Percentiles rank a stretch among this genome's conserved stretches.
These are phyloP conservation scores for Seminavis robusta DNA, from an alignment of 108 stramenopile genomes.

Conservation along the genomic window DNA sequence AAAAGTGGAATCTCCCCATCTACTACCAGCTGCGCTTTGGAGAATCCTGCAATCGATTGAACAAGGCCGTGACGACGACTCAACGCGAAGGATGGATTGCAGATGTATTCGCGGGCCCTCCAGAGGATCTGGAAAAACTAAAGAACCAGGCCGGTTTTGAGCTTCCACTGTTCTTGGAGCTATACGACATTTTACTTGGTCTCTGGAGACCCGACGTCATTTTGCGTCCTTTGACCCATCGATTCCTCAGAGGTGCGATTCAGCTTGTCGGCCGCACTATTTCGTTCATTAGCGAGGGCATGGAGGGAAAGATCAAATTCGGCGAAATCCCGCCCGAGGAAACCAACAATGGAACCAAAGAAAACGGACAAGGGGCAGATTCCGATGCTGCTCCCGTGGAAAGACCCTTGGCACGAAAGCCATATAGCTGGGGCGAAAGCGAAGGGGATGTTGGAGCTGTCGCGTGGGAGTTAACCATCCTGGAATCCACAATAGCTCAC, in stretches of 20 bases:
- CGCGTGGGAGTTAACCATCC: slow-evolving; percentile 81
- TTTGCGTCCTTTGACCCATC: slow-evolving; percentile 64
- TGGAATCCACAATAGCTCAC: slow-evolving; percentile 57
- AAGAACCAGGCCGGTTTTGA: slow-evolving; percentile 63
- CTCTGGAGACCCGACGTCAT: slow-evolving; percentile 74
- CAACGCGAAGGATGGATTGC: slow-evolving; percentile 71
- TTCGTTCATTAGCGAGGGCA: slow-evolving; percentile 69
- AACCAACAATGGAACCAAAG: slow-evolving; percentile 9
- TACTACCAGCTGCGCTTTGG: slow-evolving; percentile 89
- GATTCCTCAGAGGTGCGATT: slow-evolving; percentile 74
- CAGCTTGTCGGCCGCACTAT: slow-evolving; percentile 73
- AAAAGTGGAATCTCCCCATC: slow-evolving; percentile 85
- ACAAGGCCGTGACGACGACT: slow-evolving; percentile 62
- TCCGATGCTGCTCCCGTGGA: slow-evolving; percentile 1
- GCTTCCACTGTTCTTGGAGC: slow-evolving; percentile 75
- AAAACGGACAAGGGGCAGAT: no score
- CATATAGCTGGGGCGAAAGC: slow-evolving; percentile 77
- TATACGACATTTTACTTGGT: slow-evolving; percentile 57
- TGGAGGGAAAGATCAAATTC: slow-evolving; percentile 72
- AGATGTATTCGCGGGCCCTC: slow-evolving; percentile 66
- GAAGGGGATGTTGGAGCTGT: slow-evolving; percentile 77
- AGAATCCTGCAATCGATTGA: slow-evolving; percentile 75
- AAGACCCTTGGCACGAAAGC: slow-evolving; percentile 7
- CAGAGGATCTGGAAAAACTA: slow-evolving; percentile 18
- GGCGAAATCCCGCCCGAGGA: slow-evolving; percentile 36